Base-by-base conservation (phyloP, 257 asterid species). In the Voacanga thouarsii region DNA sequence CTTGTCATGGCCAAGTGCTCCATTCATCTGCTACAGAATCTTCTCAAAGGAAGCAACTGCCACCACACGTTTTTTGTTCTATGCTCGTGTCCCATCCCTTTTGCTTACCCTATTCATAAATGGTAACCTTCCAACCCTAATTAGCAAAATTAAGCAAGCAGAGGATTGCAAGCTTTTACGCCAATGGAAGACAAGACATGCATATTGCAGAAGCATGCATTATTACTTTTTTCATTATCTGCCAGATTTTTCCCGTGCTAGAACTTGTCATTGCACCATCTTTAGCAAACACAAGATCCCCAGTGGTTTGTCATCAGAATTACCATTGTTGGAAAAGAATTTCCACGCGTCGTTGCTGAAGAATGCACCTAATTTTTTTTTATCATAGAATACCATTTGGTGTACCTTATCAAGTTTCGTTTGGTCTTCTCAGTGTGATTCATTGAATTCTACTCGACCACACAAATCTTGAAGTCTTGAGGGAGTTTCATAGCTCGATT, bases 221-320 rank as follows among this genome's bases (percentile, higher is more conserved):
- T 59, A 2, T 24, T 10, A 12, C 23, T 24, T 59, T 70, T 65
- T 51, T 37, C 59, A 51, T 63, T 45, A 81, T 71, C 43, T 51
- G 50, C 67, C 14, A 44, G 64, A 72, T 7, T 69, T 26, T 50
- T 77, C 18, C 18, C 44, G 15, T 65, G 78, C 79, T 67, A 77
- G 67, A 59, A 37, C 49, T 77, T 67, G 72, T 71, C 60, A 49
- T 51, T 77, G 82, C 78, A 80, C 82, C 74, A 69, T 74, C 82
- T 77, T 83, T 77, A 77, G 74, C 82, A 67, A 74, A 74, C 84
- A 80, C 74, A 18, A 37, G 66, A 55, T 60, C 74, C 72, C 59
- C 28, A 15, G 23, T 19, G 33, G 63, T 72, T 50, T 55, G 64
- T 60, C 64, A 53, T 53, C 37, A 45, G 65, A 33, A 75, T 77